Evolutionary conservation across 768 basidiomycete species (phyloP).

Genomic region (Russula virescens): DNA sequence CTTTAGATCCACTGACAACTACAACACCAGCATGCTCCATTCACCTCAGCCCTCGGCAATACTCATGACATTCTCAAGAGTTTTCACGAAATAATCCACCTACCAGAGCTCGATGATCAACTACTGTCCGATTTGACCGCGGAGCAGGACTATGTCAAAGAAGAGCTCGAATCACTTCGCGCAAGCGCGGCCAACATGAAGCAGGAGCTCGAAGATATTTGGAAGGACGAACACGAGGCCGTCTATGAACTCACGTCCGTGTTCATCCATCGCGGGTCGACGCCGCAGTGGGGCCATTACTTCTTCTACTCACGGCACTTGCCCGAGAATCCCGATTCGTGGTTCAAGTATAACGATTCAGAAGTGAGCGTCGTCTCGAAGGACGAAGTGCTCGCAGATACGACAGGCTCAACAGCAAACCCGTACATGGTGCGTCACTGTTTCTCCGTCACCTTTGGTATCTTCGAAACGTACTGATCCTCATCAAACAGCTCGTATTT

Average conservation of each 20-base stretch:
- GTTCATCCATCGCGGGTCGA: conserved; percentile 89
- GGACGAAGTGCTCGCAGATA: conserved; percentile 82
- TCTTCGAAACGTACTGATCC: conserved; percentile 1
- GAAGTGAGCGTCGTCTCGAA: conserved; percentile 71
- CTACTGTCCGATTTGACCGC: conserved; percentile 44
- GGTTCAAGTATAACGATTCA: conserved; percentile 98
- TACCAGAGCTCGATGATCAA: conserved; percentile 57
- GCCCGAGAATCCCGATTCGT: conserved; percentile 71
- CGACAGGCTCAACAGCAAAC: conserved; percentile 86
- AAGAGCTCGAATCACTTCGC: conserved; percentile 54
- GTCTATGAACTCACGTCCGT: conserved; percentile 92
- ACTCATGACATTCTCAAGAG: conserved; percentile 54
- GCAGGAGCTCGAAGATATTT: conserved; percentile 63
- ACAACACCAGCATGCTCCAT: conserved; percentile 52
- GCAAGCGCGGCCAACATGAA: conserved; percentile 50
- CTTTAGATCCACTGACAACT: neutral
- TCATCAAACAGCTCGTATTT: conserved; percentile 61
- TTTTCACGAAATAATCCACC: conserved; percentile 36
- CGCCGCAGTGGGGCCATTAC: conserved; percentile 87
- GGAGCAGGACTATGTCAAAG: conserved; percentile 49
- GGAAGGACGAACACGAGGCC: conserved; percentile 58
- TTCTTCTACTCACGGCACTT: conserved; percentile 92
- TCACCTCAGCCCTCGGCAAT: conserved; percentile 47
- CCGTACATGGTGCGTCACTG: conserved; percentile 69
- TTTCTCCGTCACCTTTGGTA: neutral